A percentile compares a stretch with the other conserved stretches of the same genome.
phyloP scores from a whole-genome alignment of 2,329 filamentous ascomycete species.

The Colletotrichum gigasporum region DNA sequence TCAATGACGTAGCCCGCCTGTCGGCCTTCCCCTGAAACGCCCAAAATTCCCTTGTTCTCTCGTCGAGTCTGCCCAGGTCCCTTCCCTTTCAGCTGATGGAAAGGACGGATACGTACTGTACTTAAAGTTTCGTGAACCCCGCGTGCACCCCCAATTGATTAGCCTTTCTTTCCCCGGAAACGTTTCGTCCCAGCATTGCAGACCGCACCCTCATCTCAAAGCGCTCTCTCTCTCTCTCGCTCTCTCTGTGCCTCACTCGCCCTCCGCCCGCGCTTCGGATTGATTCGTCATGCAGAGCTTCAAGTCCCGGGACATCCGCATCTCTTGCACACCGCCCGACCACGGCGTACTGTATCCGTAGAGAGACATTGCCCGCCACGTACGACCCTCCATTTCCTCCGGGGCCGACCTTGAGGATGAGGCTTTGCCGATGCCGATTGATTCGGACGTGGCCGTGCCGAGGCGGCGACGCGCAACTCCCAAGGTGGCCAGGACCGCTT shows the following conservation, averaged over 20 bases:
- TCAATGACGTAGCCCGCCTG: slow-evolving; percentile 21
- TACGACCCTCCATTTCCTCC: neutral
- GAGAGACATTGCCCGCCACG: neutral
- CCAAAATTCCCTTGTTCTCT: neutral
- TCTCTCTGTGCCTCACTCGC: neutral
- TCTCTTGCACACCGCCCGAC: neutral
- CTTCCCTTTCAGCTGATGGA: neutral
- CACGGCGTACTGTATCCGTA: neutral
- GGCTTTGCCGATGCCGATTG: neutral
- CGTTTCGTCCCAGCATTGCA: slow-evolving; percentile 7
- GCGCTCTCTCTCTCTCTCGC: neutral
- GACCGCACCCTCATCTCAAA: neutral
- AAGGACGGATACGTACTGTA: neutral
- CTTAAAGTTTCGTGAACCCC: slow-evolving; percentile 15
- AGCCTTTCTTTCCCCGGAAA: neutral
- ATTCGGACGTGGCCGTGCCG: slow-evolving; percentile 6
- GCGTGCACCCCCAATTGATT: slow-evolving; percentile 6
- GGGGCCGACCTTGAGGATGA: slow-evolving; percentile 9
- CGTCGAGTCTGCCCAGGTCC: neutral
- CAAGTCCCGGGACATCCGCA: neutral
- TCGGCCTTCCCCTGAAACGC: slow-evolving; percentile 7
- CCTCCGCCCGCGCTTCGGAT: neutral
- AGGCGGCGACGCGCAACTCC: slow-evolving; percentile 7
- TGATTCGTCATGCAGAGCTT: neutral
- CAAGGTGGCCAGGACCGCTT: neutral